A percentile compares a stretch with the other conserved stretches of the same genome.
Conservation (phyloP, 2,329 filamentous ascomycete species). For the Shiraia bambusicola region DNA sequence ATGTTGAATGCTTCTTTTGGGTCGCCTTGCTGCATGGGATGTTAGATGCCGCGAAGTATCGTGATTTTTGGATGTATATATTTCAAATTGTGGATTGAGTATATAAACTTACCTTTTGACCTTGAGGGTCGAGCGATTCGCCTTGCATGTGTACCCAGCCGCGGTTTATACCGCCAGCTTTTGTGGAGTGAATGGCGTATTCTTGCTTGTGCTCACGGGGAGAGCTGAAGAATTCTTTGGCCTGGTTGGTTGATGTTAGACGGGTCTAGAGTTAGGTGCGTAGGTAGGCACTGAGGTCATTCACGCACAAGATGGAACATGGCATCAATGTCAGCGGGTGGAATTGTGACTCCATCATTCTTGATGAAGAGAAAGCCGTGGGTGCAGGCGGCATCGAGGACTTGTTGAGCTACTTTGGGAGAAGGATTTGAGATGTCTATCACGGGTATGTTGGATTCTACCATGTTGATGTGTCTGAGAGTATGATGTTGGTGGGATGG, state of each 20-base stretch:
- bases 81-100: constrained; percentile 60
- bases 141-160: constrained; percentile 88
- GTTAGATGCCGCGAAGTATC: constrained; percentile 2
- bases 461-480: constrained; percentile 13
- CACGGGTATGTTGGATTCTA: constrained; percentile 63
- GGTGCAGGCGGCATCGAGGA: constrained; percentile 77
- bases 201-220: constrained; percentile 70
- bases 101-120: constrained; percentile 64
- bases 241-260: constrained; percentile 50
- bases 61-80: background rate
- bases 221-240: constrained; percentile 70
- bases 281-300: too few species aligned
- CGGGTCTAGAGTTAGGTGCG: background rate
- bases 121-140: constrained; percentile 82
- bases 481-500: background rate
- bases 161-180: constrained; percentile 64
- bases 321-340: constrained; percentile 63
- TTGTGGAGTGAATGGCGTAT: constrained; percentile 69
- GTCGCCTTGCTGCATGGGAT: constrained; percentile 65
- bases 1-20: constrained; percentile 88
- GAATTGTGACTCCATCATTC: constrained; percentile 70
- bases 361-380: constrained; percentile 90
- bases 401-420: constrained; percentile 61
- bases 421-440: constrained; percentile 73
- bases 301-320: constrained; percentile 74